Base-by-base conservation (phyloP, 2,329 filamentous ascomycete genomes). In the Phialemonium atrogriseum region DNA sequence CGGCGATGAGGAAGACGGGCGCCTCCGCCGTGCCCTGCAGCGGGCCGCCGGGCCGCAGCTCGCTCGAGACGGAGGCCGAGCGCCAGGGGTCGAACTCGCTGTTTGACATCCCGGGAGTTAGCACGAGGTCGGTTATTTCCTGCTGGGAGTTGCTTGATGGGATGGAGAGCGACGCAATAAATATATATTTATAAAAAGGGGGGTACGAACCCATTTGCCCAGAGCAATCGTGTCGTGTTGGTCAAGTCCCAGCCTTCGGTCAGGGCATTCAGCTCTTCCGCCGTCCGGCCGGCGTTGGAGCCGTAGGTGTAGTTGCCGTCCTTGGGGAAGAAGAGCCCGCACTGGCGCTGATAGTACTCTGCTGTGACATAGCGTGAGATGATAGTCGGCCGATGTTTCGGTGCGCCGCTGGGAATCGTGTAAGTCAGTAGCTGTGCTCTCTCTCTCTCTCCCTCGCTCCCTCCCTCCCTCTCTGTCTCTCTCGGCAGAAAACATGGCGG, bases 81-180 rank as follows among this genome's bases (percentile, higher is more conserved):
- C 65, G 59, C 75, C 74, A 79, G 5, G 74, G 75, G 46, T 80
- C 75, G 34, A 58, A 70, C 49, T 73, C 59, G 25, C 68, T 50
- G 20, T 21, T 21, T n/a, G n/a, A n/a, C n/a, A 27, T 20, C 5
- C 10, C 10, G 32, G 18, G 11, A 12, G 24, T 42, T 24, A 41
- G 34, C 26, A 15, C n/a, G n/a, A n/a, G n/a, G n/a, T n/a, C n/a
- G n/a, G n/a, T n/a, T n/a, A n/a, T n/a, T n/a, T n/a, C n/a, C n/a
- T n/a, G n/a, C n/a, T n/a, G n/a, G n/a, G n/a, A n/a, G n/a, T n/a
- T n/a, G n/a, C n/a, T n/a, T n/a, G n/a, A n/a, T n/a, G n/a, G n/a
- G n/a, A n/a, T n/a, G n/a, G n/a, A n/a, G n/a, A n/a, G n/a, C n/a
- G n/a, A n/a, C n/a, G n/a, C n/a, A n/a, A n/a, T n/a, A n/a, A n/a